phyloP scores from a whole-genome alignment of 23 red algal species.

The Gracilaria domingensis region DNA sequence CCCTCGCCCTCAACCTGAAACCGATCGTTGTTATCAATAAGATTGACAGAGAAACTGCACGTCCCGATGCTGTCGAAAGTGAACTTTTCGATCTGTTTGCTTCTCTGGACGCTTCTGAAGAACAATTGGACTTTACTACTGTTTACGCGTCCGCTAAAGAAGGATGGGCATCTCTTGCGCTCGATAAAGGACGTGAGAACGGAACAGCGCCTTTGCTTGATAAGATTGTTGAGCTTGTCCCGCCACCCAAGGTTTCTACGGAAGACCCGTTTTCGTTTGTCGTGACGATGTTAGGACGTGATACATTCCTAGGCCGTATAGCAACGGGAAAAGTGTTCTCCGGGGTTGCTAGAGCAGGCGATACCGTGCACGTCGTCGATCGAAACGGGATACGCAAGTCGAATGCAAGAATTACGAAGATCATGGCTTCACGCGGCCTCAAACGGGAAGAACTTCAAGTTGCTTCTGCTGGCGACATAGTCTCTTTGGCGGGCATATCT shows the following conservation, averaged over 20 bases:
- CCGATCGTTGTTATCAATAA: slow-evolving; percentile 94
- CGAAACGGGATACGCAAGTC: slow-evolving; percentile 53
- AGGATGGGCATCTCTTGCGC: slow-evolving; percentile 64
- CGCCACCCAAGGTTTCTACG: slow-evolving; percentile 61
- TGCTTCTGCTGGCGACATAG: slow-evolving; percentile 90
- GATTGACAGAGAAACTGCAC: slow-evolving; percentile 79
- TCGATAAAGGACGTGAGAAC: slow-evolving; percentile 21
- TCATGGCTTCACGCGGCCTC: slow-evolving; percentile 74
- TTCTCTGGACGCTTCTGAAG: slow-evolving; percentile 86
- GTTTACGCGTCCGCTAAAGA: slow-evolving; percentile 87
- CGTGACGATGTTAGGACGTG: slow-evolving; percentile 71
- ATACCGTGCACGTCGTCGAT: slow-evolving; percentile 68
- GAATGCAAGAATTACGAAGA: slow-evolving; percentile 77
- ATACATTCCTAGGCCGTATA: slow-evolving; percentile 84
- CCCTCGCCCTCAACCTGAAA: slow-evolving; percentile 78
- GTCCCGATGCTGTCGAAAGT: slow-evolving; percentile 79
- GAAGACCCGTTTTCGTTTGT: slow-evolving; percentile 77
- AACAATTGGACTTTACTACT: slow-evolving; percentile 88
- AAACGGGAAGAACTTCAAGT: slow-evolving; percentile 58
- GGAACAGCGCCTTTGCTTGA: slow-evolving; percentile 84
- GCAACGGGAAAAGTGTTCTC: slow-evolving; percentile 82
- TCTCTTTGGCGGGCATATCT: slow-evolving; percentile 78
- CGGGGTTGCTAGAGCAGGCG: slow-evolving; percentile 59
- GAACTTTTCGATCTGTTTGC: slow-evolving; percentile 92
- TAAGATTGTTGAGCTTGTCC: slow-evolving; percentile 80